Base-by-base conservation (phyloP, 495 filamentous ascomycete genomes). In the Penicillium samsonianum region DNA sequence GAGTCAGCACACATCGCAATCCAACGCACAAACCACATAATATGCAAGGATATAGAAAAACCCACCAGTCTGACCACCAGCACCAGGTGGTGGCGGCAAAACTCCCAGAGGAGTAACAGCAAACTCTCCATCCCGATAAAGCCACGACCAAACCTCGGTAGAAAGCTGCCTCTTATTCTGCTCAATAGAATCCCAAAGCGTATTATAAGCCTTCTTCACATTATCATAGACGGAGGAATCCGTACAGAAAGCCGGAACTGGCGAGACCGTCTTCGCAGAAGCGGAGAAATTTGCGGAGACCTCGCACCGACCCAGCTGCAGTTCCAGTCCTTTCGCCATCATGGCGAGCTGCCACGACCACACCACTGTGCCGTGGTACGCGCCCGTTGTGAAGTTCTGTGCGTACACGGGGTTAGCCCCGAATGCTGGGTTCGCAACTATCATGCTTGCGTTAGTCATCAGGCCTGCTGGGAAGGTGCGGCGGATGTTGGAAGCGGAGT, bases 321-420 rank as follows among this genome's bases (percentile, higher is more conserved):
- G 63, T 53, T 79, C 75, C 10, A 88, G 64, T 0, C 85, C 85
- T 22, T 72, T 73, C 0, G 78, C 84, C 81, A 86, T 85, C 83
- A 87, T 86, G 4, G 84, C 81, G 25, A 87, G 70, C 37, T 78
- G 85, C 83, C 84, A 88, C 52, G 76, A 75, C 84, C 85, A 87
- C 8, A 88, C 75, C 0, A 88, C 85, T 0, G 84, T 85, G 0
- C 85, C 85, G 58, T 88, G 85, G 55, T 87, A 88, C 0, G 81
- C 82, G 30, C 71, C 71, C 6, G 73, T 81, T 0, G 81, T 83
- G 54, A 74, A 88, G 53, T 84, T 84, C 5, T 59, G 67, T 5
- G 77, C 74, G 33, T 81, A 79, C 7, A 71, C 74, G 0, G 75
- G 69, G 38, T 79, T 70, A 0, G 62, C 73, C 2, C 81, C 82